Evolutionary conservation across 306 rosid species (phyloP), one percentile per base, ranked within the genome.

Genomic region (Rosa persica): DNA sequence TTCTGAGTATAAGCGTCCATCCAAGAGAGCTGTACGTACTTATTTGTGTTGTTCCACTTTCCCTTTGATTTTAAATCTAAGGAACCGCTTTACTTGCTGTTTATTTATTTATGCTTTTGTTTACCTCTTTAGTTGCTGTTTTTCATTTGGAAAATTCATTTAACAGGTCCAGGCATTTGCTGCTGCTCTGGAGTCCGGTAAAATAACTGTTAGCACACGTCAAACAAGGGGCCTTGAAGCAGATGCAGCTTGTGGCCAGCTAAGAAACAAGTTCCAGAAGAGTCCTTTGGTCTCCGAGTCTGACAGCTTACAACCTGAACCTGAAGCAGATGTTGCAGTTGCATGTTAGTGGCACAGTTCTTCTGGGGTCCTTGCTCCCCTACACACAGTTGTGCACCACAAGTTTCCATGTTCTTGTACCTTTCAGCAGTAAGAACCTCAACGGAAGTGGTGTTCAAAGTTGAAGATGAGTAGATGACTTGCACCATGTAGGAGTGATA

Each of bases 241-340:
- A 70, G 93, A 91, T 85, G 98, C 98, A 44, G 98, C 98, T 67
- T 95, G 98, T 83, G 98, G 98, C 67, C 98, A 95, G 89, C 89
- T 95, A 55, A 87, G 98, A 54, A 95, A 95, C 85, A 80, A 86
- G 54, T 95, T 91, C 77, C 98, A 92, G 83, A 95, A 87, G 88
- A 84, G 77, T 71, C 98, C 98, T 77, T 83, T 95, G 85, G 87
- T 74, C 58, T 27, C 79, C 6, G 89, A 91, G 1, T 78, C 87
- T 3, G 96, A 89, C 67, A 66, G 72, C 78, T 75, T 49, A 34
- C 85, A 83, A 83, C 46, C 44, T 66, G 27, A 66, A 83, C 30
- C 87, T n/a, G 73, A 88, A 76, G 54, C 81, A 72, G 96, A 84
- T 72, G 88, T 87, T 78, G 93, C 93, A 64, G 85, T 79, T 36